Evolutionary conservation across 345 rosid species (phyloP).

Genomic region (Arabidopsis arenosa): DNA sequence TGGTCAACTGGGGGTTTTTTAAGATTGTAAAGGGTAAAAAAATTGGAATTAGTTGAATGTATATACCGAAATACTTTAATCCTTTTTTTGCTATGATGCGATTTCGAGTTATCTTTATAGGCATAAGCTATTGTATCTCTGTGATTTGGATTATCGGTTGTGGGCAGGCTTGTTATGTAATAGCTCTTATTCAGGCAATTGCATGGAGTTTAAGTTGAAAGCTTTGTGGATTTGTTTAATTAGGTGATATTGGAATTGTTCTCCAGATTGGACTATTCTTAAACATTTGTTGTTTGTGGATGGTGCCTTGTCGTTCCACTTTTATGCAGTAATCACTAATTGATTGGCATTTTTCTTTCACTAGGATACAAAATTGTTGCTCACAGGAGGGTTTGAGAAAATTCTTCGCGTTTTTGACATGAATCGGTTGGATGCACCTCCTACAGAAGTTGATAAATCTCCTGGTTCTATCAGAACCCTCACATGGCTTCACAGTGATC

Average conservation of each 20-base stretch:
- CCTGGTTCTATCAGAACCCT: slow-evolving; percentile 51
- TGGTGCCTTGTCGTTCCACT: background rate
- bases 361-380: slow-evolving; percentile 71
- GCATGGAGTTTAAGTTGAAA: background rate
- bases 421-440: slow-evolving; percentile 49
- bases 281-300: background rate
- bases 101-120: background rate
- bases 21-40: background rate
- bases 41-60: background rate
- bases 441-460: slow-evolving; percentile 47
- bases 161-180: slow-evolving; percentile 10
- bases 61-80: background rate
- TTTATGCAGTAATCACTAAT: background rate
- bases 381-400: slow-evolving; percentile 48
- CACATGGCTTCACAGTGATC: slow-evolving; percentile 51
- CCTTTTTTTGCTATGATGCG: background rate
- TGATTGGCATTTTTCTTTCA: background rate
- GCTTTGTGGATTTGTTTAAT: background rate
- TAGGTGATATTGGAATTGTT: background rate
- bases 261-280: background rate
- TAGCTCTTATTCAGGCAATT: background rate
- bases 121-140: background rate
- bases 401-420: slow-evolving; percentile 43
- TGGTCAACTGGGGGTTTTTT: background rate
- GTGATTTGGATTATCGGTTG: background rate